Evolutionary conservation across 2,329 filamentous ascomycete genomes (phyloP).

Genomic region (Teratosphaeria nubilosa): DNA sequence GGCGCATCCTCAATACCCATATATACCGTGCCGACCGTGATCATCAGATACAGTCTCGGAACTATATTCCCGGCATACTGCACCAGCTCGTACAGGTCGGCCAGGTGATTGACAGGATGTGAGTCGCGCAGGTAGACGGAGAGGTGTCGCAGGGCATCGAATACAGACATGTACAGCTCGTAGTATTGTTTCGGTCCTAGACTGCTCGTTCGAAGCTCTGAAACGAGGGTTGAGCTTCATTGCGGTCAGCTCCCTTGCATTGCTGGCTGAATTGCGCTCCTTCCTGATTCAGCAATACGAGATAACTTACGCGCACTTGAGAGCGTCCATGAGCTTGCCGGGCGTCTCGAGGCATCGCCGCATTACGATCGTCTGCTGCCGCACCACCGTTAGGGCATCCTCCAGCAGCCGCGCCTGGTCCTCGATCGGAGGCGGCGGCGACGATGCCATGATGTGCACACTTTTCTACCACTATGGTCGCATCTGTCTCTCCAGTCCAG

Average conservation of each 20-base stretch:
- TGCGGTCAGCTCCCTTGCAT: constrained; percentile 1
- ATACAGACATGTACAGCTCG: constrained; percentile 98
- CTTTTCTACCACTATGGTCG: not conserved
- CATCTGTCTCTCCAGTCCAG: not conserved
- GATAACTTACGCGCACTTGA: constrained; percentile 81
- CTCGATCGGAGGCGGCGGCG: constrained; percentile 38
- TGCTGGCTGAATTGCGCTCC: not conserved
- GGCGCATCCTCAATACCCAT: constrained; percentile 98
- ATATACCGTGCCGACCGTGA: constrained; percentile 97
- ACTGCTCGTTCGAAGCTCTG: constrained; percentile 93
- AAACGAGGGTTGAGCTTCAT: constrained; percentile 84
- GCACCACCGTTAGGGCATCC: constrained; percentile 91
- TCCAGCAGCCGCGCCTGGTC: constrained; percentile 79
- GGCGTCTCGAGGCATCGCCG: constrained; percentile 94
- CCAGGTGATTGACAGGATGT: constrained; percentile 94
- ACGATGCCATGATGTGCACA: constrained; percentile 10
- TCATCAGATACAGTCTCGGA: constrained; percentile 94
- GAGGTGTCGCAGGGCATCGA: constrained; percentile 92
- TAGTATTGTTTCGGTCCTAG: constrained; percentile 99
- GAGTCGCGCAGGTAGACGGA: constrained; percentile 95
- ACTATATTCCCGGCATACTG: constrained; percentile 98
- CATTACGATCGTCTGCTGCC: constrained; percentile 95
- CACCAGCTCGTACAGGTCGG: constrained; percentile 93
- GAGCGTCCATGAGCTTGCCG: constrained; percentile 97
- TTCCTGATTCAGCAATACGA: not conserved